phyloP scores from a whole-genome alignment of 164 flowering plant species.

The Cinnamomum chago region DNA sequence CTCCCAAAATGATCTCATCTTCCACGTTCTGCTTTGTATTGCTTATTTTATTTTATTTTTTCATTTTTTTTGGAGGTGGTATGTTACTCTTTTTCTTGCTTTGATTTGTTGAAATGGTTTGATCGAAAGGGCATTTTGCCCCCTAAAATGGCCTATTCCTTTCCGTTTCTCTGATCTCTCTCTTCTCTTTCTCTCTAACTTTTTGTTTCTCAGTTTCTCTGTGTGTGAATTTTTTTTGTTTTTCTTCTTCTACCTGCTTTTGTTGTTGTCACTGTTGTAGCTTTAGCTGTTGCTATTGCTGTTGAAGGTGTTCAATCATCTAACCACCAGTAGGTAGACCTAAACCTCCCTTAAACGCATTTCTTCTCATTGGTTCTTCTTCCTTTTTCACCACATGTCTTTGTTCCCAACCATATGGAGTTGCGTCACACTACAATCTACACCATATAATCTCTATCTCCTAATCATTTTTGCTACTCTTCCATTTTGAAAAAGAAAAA shows the following conservation, averaged over 20 bases:
- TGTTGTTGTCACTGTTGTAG: slow-evolving; percentile 11
- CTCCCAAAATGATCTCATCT: too few relatives aligned
- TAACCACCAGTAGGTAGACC: slow-evolving; percentile 93
- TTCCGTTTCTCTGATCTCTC: not conserved
- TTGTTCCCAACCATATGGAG: not conserved
- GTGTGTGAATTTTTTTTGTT: not conserved
- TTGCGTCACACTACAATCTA: not conserved
- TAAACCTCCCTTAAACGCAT: slow-evolving; percentile 57
- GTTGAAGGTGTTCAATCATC: slow-evolving; percentile 61
- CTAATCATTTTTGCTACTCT: not conserved
- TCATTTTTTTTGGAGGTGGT: too few relatives aligned
- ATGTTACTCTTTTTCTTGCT: too few relatives aligned
- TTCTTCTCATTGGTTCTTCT: slow-evolving; percentile 3
- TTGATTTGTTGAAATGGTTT: too few relatives aligned
- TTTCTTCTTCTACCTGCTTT: not conserved
- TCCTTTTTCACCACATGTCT: slow-evolving; percentile 1
- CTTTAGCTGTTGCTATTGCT: slow-evolving; percentile 10
- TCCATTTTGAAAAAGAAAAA: too few relatives aligned
- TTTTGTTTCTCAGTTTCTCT: slow-evolving; percentile 12
- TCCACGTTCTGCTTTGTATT: too few relatives aligned
- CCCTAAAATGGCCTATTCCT: not conserved
- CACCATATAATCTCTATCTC: not conserved
- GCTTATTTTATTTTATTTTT: too few relatives aligned
- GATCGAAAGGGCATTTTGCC: too few relatives aligned
- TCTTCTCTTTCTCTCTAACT: slow-evolving; percentile 8